A percentile compares a stretch with the other conserved stretches of the same genome.
Conservation (phyloP, 805 yeast genomes). For the Zygoascus ofunaensis region DNA sequence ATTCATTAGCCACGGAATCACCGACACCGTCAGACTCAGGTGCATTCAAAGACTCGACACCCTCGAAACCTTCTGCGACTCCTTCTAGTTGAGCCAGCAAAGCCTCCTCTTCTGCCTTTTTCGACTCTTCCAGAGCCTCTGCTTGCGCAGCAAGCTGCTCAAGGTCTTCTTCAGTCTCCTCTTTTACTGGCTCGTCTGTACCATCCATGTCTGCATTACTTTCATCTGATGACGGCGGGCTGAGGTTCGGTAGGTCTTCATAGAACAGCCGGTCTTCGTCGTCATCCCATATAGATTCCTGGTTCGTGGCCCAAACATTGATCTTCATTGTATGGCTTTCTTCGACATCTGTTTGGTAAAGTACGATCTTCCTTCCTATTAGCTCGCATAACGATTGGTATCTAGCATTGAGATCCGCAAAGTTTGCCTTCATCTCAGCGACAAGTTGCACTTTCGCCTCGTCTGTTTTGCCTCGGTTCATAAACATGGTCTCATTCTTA, state of each 20-base stretch:
- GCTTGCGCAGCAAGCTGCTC: neutral
- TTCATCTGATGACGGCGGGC: slow-evolving; percentile 22
- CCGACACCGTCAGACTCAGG: slow-evolving; percentile 7
- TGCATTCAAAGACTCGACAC: slow-evolving; percentile 15
- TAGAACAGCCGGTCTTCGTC: slow-evolving; percentile 62
- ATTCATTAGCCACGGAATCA: slow-evolving; percentile 31
- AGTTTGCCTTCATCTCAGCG: slow-evolving; percentile 14
- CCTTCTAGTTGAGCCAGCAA: slow-evolving; percentile 12
- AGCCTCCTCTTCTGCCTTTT: slow-evolving; percentile 8
- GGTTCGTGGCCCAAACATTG: slow-evolving; percentile 10
- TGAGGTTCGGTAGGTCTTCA: slow-evolving; percentile 54
- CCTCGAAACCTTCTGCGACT: slow-evolving; percentile 16
- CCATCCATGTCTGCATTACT: slow-evolving; percentile 14
- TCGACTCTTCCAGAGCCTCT: slow-evolving; percentile 7
- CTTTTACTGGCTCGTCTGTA: slow-evolving; percentile 16
- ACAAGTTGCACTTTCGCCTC: slow-evolving; percentile 30
- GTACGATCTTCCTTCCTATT: slow-evolving; percentile 34
- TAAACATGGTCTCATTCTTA: slow-evolving; percentile 45
- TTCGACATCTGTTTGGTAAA: slow-evolving; percentile 20
- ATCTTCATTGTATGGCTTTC: slow-evolving; percentile 21
- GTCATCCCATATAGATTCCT: slow-evolving; percentile 50
- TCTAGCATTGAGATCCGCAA: slow-evolving; percentile 37
- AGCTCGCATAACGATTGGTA: slow-evolving; percentile 37
- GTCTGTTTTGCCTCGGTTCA: slow-evolving; percentile 54
- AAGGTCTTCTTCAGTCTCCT: slow-evolving; percentile 1